These are phyloP conservation scores for Persicaria maculosa DNA, from an alignment of 148 eudicot genomes.

Conservation along the genomic window DNA sequence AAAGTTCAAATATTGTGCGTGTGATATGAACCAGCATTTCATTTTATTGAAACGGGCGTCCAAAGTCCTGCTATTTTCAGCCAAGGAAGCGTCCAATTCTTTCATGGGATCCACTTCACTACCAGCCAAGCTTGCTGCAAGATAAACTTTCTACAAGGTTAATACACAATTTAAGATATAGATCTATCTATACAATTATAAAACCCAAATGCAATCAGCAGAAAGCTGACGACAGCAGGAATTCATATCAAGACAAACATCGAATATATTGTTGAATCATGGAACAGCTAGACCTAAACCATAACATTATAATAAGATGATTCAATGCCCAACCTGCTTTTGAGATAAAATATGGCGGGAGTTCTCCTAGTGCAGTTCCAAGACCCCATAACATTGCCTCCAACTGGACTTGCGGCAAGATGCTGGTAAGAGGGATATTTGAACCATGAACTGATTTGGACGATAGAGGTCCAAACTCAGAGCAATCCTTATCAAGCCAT, in stretches of 20 bases:
- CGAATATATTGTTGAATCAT: background rate
- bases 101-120: constrained; percentile 49
- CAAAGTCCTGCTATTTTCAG: constrained; percentile 42
- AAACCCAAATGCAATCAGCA: background rate
- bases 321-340: constrained; percentile 57
- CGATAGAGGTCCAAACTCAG: constrained; percentile 74
- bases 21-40: constrained; percentile 76
- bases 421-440: constrained; percentile 76
- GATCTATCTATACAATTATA: background rate
- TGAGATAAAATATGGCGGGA: constrained; percentile 96
- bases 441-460: constrained; percentile 45
- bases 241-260: background rate
- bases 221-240: background rate
- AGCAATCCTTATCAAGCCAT: constrained; percentile 91
- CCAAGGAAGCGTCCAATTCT: constrained; percentile 46
- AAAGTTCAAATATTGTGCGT: constrained; percentile 84
- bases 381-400: constrained; percentile 94
- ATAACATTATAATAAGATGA: background rate
- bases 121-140: constrained; percentile 77
- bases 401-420: constrained; percentile 86
- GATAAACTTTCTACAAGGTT: background rate
- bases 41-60: constrained; percentile 36
- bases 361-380: constrained; percentile 98
- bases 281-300: background rate
- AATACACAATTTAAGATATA: background rate